Evolutionary conservation across 306 rosid species (phyloP).

Genomic region (peach (Prunus persica)): Prunus_persica_NCBIv2 NC_034015.1:13085001-13085500

Average conservation of each 20-base stretch:
- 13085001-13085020: too few relatives aligned
- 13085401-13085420: not conserved
- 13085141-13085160: not conserved
- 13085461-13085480: slow-evolving; percentile 54
- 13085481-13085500: slow-evolving; percentile 96
- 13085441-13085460: slow-evolving; percentile 25
- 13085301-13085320: slow-evolving; percentile 30
- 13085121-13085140: too few relatives aligned
- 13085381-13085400: slow-evolving; percentile 14
- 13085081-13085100: too few relatives aligned
- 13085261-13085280: slow-evolving; percentile 12
- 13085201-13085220: slow-evolving; percentile 1
- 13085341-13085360: slow-evolving; percentile 27
- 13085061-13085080: too few relatives aligned
- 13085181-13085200: not conserved
- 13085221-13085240: slow-evolving; percentile 17
- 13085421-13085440: slow-evolving; percentile 34
- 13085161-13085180: not conserved
- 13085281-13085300: not conserved
- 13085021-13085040: too few relatives aligned
- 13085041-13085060: too few relatives aligned
- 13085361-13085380: slow-evolving; percentile 37
- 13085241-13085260: slow-evolving; percentile 16
- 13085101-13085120: too few relatives aligned
- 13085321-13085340: slow-evolving; percentile 24